phyloP scores from a whole-genome alignment of 805 yeast species.

The Candida schatavii region DNA sequence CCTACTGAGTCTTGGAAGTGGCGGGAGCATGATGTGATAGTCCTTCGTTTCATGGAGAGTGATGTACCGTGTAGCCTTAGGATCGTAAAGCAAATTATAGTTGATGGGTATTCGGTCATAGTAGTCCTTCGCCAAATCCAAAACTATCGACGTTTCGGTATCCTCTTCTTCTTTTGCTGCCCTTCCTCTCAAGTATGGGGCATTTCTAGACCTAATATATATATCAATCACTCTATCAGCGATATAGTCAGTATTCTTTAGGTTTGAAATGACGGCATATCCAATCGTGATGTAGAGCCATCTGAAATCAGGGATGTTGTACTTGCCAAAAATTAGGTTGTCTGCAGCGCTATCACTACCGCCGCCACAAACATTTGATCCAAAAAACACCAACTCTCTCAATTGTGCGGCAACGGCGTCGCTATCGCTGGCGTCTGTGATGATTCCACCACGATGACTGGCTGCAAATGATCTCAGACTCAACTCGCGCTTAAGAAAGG shows the following conservation, averaged over 20 bases:
- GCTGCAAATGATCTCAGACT: not conserved
- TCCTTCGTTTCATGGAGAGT: conserved; percentile 23
- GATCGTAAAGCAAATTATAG: conserved; percentile 20
- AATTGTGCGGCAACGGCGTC: conserved; percentile 17
- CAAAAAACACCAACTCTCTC: conserved; percentile 19
- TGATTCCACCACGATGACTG: not conserved
- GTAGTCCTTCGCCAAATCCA: conserved; percentile 22
- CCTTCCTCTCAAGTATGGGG: conserved; percentile 8
- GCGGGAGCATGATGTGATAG: conserved; percentile 27
- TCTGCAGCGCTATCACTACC: not conserved
- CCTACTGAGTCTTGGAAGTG: conserved; percentile 30
- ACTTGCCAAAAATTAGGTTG: not conserved
- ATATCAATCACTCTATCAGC: conserved; percentile 30
- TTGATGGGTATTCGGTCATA: conserved; percentile 22
- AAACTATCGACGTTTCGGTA: conserved; percentile 11
- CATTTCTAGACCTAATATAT: conserved; percentile 22
- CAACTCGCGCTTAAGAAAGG: conserved; percentile 30
- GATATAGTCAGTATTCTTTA: conserved; percentile 21
- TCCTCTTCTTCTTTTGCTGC: conserved; percentile 5
- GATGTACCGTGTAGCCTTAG: conserved; percentile 12
- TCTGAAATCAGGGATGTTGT: conserved; percentile 11
- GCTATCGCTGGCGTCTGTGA: conserved; percentile 5
- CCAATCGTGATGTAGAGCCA: conserved; percentile 29
- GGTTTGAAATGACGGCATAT: conserved; percentile 19
- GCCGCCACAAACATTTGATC: conserved; percentile 8